Percentiles rank a stretch among this genome's conserved stretches.
These are phyloP conservation scores for Plasmopara viticola DNA, from an alignment of 352 stramenopile species.

Conservation along the genomic window DNA sequence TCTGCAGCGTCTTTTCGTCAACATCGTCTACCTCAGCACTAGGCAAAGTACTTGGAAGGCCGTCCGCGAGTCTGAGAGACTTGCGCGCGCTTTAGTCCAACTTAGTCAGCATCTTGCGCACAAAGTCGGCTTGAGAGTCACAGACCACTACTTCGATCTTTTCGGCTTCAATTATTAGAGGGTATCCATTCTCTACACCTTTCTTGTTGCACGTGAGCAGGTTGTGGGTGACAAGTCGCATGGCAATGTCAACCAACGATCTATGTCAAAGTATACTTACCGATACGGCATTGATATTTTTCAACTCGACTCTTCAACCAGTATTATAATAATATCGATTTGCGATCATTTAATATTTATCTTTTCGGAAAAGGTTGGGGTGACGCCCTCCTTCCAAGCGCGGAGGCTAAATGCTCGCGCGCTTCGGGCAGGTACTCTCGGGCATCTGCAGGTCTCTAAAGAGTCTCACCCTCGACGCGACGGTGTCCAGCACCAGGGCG, in stretches of 20 bases:
- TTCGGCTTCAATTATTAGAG: slow-evolving; percentile 81
- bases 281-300: too few species aligned
- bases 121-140: slow-evolving; percentile 79
- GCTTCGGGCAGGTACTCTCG: too few species aligned
- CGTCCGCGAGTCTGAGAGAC: slow-evolving; percentile 60
- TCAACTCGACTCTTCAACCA: too few species aligned
- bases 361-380: too few species aligned
- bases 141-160: slow-evolving; percentile 76
- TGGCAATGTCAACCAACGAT: slow-evolving; percentile 19
- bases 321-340: too few species aligned
- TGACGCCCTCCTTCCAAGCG: too few species aligned
- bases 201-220: slow-evolving; percentile 93
- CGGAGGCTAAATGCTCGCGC: too few species aligned
- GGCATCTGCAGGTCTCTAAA: too few species aligned
- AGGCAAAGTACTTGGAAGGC: slow-evolving; percentile 49
- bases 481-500: too few species aligned
- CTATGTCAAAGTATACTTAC: not conserved
- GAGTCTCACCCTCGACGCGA: too few species aligned
- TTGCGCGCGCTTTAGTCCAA: slow-evolving; percentile 83
- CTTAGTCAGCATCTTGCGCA: slow-evolving; percentile 87
- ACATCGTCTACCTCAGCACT: slow-evolving; percentile 28
- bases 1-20: slow-evolving; percentile 71
- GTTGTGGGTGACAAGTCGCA: slow-evolving; percentile 93
- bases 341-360: too few species aligned
- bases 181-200: slow-evolving; percentile 88